phyloP scores from a whole-genome alignment of 306 rosid genomes.

The Quercus glauca region DNA sequence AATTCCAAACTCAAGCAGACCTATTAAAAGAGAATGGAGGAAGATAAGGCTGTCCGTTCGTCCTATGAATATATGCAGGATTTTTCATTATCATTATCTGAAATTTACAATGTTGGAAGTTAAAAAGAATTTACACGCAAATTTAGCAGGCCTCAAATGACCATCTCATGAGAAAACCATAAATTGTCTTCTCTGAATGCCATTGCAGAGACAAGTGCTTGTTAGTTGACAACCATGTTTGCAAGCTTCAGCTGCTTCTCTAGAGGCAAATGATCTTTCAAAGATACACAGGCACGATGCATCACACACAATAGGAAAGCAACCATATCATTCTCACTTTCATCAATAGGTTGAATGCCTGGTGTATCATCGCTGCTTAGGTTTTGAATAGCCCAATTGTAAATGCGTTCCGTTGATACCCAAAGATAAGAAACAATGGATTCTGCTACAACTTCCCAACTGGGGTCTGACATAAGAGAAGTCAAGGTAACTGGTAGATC shows the following conservation, averaged over 20 bases:
- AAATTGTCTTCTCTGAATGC: not conserved
- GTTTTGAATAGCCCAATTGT: constrained; percentile 35
- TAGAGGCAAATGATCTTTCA: constrained; percentile 68
- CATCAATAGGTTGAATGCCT: constrained; percentile 60
- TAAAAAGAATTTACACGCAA: not conserved
- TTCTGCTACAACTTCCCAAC: constrained; percentile 61
- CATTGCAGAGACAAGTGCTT: constrained; percentile 2
- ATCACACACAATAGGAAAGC: constrained; percentile 43
- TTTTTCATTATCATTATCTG: too few species aligned
- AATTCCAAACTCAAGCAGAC: too few species aligned
- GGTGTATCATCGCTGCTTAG: constrained; percentile 28
- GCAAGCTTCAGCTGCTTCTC: constrained; percentile 82
- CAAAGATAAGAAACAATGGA: constrained; percentile 50
- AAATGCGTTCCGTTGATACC: constrained; percentile 67
- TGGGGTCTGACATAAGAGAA: constrained; percentile 56
- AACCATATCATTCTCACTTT: constrained; percentile 58
- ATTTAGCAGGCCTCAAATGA: not conserved
- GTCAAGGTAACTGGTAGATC: constrained; percentile 78
- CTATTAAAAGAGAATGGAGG: too few species aligned
- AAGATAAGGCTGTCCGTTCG: too few species aligned
- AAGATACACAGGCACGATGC: constrained; percentile 57
- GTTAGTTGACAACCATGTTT: constrained; percentile 47
- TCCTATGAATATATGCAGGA: too few species aligned
- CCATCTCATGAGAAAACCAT: not conserved
- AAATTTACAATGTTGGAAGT: too few species aligned